Conservation (phyloP, 352 stramenopile genomes). For the Globisporangium echinulatum region DNA sequence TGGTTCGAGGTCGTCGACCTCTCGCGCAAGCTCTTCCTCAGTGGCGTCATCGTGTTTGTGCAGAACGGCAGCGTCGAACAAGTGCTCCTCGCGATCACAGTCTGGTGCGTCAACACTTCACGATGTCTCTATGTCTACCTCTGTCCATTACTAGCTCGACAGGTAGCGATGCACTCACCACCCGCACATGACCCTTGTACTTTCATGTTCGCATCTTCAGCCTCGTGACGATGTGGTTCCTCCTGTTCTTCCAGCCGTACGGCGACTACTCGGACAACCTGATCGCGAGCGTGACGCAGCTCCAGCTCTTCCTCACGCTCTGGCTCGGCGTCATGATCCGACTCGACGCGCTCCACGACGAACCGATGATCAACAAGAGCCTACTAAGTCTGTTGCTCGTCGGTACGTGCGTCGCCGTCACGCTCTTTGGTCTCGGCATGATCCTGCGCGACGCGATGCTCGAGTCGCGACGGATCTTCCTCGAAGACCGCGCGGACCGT, state of each 20-base stretch:
- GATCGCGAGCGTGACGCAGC: conserved; percentile 63
- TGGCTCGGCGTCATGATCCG: conserved; percentile 74
- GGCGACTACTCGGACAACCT: conserved; percentile 63
- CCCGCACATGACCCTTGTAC: too few relatives aligned
- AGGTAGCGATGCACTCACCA: too few relatives aligned
- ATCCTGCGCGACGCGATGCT: conserved; percentile 49
- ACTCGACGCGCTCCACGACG: conserved; percentile 54
- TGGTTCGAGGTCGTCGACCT: conserved; percentile 82
- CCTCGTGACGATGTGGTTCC: conserved; percentile 68
- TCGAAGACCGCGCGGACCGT: conserved; percentile 30
- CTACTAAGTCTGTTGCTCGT: conserved; percentile 60
- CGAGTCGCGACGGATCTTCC: conserved; percentile 33
- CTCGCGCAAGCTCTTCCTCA: conserved; percentile 71
- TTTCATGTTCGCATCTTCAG: conserved; percentile 4
- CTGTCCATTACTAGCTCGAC: too few relatives aligned
- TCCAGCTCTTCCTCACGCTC: conserved; percentile 77
- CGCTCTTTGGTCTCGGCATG: conserved; percentile 54
- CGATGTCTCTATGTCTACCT: background rate
- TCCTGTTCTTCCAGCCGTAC: conserved; percentile 77
- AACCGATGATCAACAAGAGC: conserved; percentile 57
- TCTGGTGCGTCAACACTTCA: conserved; percentile 30
- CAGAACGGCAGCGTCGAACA: conserved; percentile 64
- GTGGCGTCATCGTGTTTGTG: conserved; percentile 67
- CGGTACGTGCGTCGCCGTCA: conserved; percentile 51
- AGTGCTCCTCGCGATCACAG: conserved; percentile 52